Percentiles rank a stretch among this genome's conserved stretches.
Evolutionary conservation across 2,329 filamentous ascomycete species (phyloP).

Genomic region (Sordariomycetes sp.): DNA sequence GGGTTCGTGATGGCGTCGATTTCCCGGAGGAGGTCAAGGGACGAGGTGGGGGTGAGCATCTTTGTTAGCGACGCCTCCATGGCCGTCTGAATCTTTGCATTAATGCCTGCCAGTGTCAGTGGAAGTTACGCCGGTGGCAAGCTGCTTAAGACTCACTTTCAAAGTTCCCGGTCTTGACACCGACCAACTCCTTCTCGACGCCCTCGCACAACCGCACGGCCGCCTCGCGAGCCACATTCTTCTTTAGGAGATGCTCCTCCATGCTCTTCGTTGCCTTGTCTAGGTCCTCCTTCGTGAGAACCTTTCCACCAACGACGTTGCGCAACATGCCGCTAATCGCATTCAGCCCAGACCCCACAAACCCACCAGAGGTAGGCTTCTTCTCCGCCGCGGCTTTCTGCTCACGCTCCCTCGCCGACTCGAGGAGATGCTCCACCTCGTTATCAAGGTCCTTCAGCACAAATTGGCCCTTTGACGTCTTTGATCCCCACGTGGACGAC

Average conservation of each 20-base stretch:
- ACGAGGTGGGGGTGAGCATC: conserved; percentile 91
- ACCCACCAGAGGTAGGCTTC: conserved; percentile 37
- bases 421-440: conserved; percentile 81
- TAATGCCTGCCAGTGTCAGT: conserved; percentile 38
- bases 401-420: conserved; percentile 56
- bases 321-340: conserved; percentile 82
- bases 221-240: conserved; percentile 93
- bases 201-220: conserved; percentile 83
- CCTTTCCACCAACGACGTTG: conserved; percentile 91
- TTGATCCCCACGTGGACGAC: conserved; percentile 70
- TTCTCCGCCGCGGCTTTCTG: conserved; percentile 25
- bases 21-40: conserved; percentile 84
- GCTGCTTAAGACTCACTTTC: conserved; percentile 44
- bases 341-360: conserved; percentile 68
- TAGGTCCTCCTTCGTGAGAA: conserved; percentile 75
- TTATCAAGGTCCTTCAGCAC: conserved; percentile 87
- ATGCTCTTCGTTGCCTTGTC: conserved; percentile 89
- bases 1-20: conserved; percentile 69
- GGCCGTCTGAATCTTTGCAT: conserved; percentile 67
- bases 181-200: conserved; percentile 79
- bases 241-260: conserved; percentile 87
- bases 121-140: background rate
- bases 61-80: conserved; percentile 90
- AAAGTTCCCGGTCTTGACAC: conserved; percentile 84
- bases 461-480: conserved; percentile 80